Base-by-base conservation (phyloP, 2,329 filamentous ascomycete species). In the Waltergamsia citrina region DNA sequence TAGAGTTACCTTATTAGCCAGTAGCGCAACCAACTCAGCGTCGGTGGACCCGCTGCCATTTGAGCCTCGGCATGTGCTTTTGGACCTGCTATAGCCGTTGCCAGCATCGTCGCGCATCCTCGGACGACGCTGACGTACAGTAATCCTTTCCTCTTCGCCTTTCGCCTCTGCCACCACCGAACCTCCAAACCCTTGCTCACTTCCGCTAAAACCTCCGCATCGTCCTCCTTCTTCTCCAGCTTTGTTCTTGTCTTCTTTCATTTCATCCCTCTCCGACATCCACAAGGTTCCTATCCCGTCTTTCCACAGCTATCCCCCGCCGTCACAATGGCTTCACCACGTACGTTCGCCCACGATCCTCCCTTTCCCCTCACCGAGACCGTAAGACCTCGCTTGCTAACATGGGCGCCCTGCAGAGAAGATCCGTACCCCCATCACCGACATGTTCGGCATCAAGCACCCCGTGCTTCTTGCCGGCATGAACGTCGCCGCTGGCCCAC, bases 391-490 rank as follows among this genome's bases (percentile, higher is more conserved):
- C 24, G 11, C 15, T n/a, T 37, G 23, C 24, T 33, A 22, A 32
- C 29, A 14, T 21, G 29, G n/a, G 24, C 17, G 14, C 30, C 15
- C 23, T 7, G 15, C 42, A 60, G 57, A 60, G 54, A 49, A 60
- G 69, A 81, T 98, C 62, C 85, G 85, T 54, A 98, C 92, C 35
- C 79, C 85, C 46, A 71, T 88, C 52, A 98, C 92, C 49, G 90
- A 96, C 74, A 83, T 96, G 44, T 83, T 98, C 65, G 85, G 86
- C 71, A 96, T 98, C 75, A 85, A 94, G 60, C 92, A 98, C 66
- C 92, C 92, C 38, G 71, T 98, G 56, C 69, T 98, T 53, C 80
- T 98, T 42, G 92, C 92, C 49, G 92, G 92, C 59, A 98, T 98
- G 92, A 96, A 98, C 72, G 92, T 96, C 43, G 92, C 92, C 37